Conservation (phyloP, 23 red algal species). For the Gracilaria vermiculophylla region DNA sequence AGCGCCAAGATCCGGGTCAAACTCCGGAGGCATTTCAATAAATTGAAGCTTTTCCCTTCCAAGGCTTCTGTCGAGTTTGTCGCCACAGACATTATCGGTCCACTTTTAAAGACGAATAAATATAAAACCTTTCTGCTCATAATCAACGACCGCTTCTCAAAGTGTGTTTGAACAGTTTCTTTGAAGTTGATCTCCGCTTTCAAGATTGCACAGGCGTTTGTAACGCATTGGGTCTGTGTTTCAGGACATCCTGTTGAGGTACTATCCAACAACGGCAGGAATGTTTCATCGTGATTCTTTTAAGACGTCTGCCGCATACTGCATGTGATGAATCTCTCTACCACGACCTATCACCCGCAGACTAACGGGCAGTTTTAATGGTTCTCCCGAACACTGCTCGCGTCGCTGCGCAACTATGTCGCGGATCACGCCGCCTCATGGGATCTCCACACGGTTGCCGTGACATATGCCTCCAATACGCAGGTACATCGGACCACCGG, state of each 20-base stretch:
- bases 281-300: too few relatives aligned
- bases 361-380: conserved; percentile 24
- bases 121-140: conserved; percentile 14
- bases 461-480: too few relatives aligned
- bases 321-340: background rate
- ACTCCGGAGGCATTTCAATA: too few relatives aligned
- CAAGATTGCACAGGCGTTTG: background rate
- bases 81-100: conserved; percentile 19
- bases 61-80: background rate
- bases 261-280: too few relatives aligned
- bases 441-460: too few relatives aligned
- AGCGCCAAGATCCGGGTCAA: too few relatives aligned
- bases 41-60: background rate
- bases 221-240: background rate
- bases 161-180: conserved; percentile 15
- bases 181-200: conserved; percentile 7
- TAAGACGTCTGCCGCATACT: background rate
- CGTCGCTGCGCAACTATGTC: background rate
- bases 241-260: too few relatives aligned
- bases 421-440: background rate
- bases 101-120: background rate
- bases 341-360: conserved; percentile 4
- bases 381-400: conserved; percentile 25
- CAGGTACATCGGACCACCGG: too few relatives aligned
- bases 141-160: conserved; percentile 35